Conservation (phyloP, 345 rosid genomes). For the Murraya paniculata region DNA sequence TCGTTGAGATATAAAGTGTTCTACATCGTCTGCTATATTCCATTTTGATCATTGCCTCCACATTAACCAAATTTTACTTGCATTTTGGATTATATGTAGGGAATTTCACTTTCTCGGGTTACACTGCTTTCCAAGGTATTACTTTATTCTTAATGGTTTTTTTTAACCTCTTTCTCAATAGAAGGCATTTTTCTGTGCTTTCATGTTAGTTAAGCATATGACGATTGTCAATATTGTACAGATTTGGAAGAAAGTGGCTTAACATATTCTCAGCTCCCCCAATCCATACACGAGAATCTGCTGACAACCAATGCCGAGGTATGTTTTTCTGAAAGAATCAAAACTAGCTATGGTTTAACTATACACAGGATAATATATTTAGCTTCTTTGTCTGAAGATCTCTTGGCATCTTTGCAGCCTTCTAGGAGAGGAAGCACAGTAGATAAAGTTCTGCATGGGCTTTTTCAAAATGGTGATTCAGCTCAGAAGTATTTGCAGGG, state of each 20-base stretch:
- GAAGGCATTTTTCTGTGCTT: neutral
- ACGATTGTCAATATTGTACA: constrained; percentile 22
- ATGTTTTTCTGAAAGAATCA: neutral
- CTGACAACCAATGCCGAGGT: constrained; percentile 50
- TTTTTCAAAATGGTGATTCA: constrained; percentile 79
- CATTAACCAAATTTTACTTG: constrained; percentile 10
- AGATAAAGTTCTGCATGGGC: constrained; percentile 61
- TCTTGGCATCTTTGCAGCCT: constrained; percentile 35
- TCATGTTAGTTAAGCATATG: neutral
- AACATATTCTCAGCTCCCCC: constrained; percentile 47
- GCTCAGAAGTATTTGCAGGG: constrained; percentile 80
- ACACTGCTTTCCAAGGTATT: constrained; percentile 24
- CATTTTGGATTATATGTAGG: constrained; percentile 11
- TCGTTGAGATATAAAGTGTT: neutral
- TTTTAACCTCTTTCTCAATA: neutral
- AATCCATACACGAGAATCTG: constrained; percentile 57
- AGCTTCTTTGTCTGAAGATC: constrained; percentile 10
- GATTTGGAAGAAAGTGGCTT: constrained; percentile 47
- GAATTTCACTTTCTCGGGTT: constrained; percentile 19
- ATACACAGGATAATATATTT: neutral
- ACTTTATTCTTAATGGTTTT: neutral
- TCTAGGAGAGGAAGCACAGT: constrained; percentile 50
- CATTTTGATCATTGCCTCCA: neutral
- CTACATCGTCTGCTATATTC: neutral
- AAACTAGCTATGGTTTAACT: constrained; percentile 2